Evolutionary conservation across 2,329 filamentous ascomycete species (phyloP).

Genomic region (Penicillium sumatraense): DNA sequence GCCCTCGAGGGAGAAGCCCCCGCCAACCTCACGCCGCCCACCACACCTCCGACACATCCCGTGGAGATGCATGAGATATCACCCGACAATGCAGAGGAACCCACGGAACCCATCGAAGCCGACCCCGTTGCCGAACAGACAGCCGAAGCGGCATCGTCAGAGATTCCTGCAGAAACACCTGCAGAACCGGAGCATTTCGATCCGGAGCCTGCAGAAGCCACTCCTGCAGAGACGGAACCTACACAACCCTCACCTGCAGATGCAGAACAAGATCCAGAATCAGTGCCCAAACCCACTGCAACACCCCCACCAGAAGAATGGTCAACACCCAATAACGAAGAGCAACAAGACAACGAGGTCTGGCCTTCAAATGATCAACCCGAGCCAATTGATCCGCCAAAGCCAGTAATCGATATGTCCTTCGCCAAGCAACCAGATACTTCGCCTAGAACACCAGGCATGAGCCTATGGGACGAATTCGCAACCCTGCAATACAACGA

Average conservation of each 20-base stretch:
- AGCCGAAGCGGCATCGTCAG: not conserved
- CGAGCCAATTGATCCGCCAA: constrained; percentile 11
- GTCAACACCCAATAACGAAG: not conserved
- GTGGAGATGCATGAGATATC: constrained; percentile 25
- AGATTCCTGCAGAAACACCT: not conserved
- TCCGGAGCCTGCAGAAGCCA: not conserved
- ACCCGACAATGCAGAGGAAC: constrained; percentile 21
- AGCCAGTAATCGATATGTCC: constrained; percentile 40
- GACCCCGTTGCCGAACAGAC: constrained; percentile 10
- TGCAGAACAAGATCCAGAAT: constrained; percentile 5
- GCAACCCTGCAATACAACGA: constrained; percentile 40
- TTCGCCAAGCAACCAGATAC: constrained; percentile 41
- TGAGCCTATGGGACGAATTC: constrained; percentile 47
- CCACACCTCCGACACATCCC: constrained; percentile 36
- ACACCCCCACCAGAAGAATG: not conserved
- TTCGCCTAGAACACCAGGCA: constrained; percentile 33
- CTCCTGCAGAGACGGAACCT: not conserved
- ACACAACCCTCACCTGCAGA: not conserved
- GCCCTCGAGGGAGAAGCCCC: constrained; percentile 21
- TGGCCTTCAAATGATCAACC: not conserved
- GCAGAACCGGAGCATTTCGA: too few species aligned
- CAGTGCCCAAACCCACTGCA: not conserved
- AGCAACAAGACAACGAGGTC: not conserved
- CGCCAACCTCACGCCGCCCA: constrained; percentile 42
- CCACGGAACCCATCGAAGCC: constrained; percentile 9